A percentile compares a stretch with the other conserved stretches of the same genome.
Evolutionary conservation across 2,329 filamentous ascomycete species (phyloP).

Genomic region (Neoscytalidium dimidiatum): DNA sequence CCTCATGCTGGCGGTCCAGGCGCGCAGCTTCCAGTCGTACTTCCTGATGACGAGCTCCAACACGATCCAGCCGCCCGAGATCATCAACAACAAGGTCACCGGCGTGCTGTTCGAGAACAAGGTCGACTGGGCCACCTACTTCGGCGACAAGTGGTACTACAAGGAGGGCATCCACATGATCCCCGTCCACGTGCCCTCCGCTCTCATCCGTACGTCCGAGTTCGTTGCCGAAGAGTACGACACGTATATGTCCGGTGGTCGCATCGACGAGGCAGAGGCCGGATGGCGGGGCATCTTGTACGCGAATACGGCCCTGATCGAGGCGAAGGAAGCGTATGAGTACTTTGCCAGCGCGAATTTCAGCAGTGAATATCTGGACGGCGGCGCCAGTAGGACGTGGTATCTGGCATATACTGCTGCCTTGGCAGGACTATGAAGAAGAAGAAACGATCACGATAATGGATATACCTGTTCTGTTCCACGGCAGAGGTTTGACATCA

Average conservation of each 20-base stretch:
- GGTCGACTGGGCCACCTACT: constrained; percentile 87
- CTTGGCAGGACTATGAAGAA: no score
- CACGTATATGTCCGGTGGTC: constrained; percentile 69
- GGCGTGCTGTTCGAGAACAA: constrained; percentile 92
- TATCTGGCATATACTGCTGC: no score
- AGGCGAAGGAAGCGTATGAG: constrained; percentile 67
- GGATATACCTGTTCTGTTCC: no score
- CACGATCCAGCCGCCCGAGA: constrained; percentile 69
- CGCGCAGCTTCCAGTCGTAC: constrained; percentile 74
- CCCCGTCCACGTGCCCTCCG: constrained; percentile 69
- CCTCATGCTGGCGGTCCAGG: constrained; percentile 78
- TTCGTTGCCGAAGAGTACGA: constrained; percentile 80
- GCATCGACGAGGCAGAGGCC: constrained; percentile 64
- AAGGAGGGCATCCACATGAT: constrained; percentile 83
- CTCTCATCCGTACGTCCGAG: constrained; percentile 65
- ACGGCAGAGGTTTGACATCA: no score
- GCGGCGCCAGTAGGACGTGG: no score
- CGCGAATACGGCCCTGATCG: constrained; percentile 76
- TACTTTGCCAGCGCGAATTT: constrained; percentile 81
- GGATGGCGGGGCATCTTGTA: constrained; percentile 86
- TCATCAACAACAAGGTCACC: constrained; percentile 77
- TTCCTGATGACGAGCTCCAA: constrained; percentile 79
- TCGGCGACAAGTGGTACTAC: constrained; percentile 68
- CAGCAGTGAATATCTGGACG: no score
- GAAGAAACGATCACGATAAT: no score